Percentiles rank a stretch among this genome's conserved stretches.
Evolutionary conservation across 345 rosid species (phyloP).

Genomic region (Microcos paniculata): DNA sequence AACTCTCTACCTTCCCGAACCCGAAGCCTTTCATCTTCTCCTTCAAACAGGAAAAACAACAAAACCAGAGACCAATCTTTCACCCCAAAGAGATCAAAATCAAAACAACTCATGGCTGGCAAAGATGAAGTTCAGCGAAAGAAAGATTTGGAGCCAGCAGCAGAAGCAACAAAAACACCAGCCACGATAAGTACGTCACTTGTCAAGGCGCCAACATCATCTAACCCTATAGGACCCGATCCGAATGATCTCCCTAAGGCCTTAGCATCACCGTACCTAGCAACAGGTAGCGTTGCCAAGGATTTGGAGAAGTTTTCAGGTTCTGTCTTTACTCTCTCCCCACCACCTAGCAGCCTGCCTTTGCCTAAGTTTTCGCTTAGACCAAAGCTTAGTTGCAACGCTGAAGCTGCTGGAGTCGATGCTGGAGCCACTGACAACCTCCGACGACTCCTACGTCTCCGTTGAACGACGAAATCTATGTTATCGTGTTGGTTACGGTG

Average conservation of each 20-base stretch:
- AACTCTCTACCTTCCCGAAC: slow-evolving; percentile 40
- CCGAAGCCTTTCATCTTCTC: slow-evolving; percentile 26
- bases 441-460: slow-evolving; percentile 68
- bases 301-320: slow-evolving; percentile 36
- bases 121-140: slow-evolving; percentile 11
- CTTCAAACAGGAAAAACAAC: slow-evolving; percentile 18
- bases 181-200: not conserved
- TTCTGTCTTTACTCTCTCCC: slow-evolving; percentile 43
- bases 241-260: slow-evolving; percentile 47
- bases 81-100: slow-evolving; percentile 41
- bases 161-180: not conserved
- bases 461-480: slow-evolving; percentile 29
- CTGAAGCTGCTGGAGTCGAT: slow-evolving; percentile 50
- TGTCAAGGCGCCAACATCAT: slow-evolving; percentile 8
- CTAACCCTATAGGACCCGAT: slow-evolving; percentile 40
- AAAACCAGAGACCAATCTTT: slow-evolving; percentile 35
- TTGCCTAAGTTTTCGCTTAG: slow-evolving; percentile 63
- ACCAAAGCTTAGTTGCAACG: slow-evolving; percentile 57
- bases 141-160: slow-evolving; percentile 5
- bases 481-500: not conserved
- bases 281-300: slow-evolving; percentile 8
- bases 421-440: slow-evolving; percentile 59
- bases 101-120: slow-evolving; percentile 16
- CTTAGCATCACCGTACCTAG: not conserved
- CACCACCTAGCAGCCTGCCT: slow-evolving; percentile 77